These are phyloP conservation scores for Kingdonia uniflora DNA, from an alignment of 164 flowering plant genomes.

Conservation along the genomic window DNA sequence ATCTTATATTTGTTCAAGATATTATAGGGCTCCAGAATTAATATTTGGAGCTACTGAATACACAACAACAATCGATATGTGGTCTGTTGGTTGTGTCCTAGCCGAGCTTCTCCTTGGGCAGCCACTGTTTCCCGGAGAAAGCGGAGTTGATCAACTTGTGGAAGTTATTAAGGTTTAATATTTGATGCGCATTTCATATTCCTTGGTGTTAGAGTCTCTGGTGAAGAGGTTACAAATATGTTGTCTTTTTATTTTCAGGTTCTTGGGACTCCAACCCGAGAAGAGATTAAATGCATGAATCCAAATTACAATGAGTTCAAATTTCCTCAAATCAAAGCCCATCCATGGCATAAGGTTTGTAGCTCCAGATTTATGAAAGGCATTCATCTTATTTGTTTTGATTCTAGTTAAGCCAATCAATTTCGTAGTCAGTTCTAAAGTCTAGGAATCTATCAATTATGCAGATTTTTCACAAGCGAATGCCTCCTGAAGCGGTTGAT, in stretches of 20 bases:
- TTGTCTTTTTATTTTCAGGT: slow-evolving; percentile 27
- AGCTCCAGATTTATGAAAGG: neutral
- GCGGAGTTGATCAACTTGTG: slow-evolving; percentile 86
- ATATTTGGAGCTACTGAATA: slow-evolving; percentile 98
- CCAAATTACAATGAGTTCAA: slow-evolving; percentile 88
- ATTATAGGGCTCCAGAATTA: slow-evolving; percentile 95
- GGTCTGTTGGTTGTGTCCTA: slow-evolving; percentile 97
- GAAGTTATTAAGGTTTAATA: slow-evolving; percentile 70
- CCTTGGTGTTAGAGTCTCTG: neutral
- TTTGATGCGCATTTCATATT: neutral
- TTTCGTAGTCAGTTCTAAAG: no score
- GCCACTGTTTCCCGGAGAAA: slow-evolving; percentile 91
- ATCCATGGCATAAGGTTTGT: slow-evolving; percentile 96
- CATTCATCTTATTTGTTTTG: slow-evolving; percentile 8
- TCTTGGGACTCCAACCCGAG: slow-evolving; percentile 92
- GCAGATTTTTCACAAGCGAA: slow-evolving; percentile 74
- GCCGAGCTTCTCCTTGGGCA: slow-evolving; percentile 94
- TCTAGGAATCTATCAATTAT: no score
- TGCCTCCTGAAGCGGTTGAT: slow-evolving; percentile 95
- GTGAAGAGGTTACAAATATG: neutral
- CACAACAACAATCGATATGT: slow-evolving; percentile 91
- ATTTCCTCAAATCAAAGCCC: slow-evolving; percentile 93
- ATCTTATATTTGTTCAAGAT: slow-evolving; percentile 93
- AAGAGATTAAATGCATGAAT: slow-evolving; percentile 98
- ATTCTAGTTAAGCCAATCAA: neutral